phyloP scores from a whole-genome alignment of 768 basidiomycete species.

The Hericium coralloides region DNA sequence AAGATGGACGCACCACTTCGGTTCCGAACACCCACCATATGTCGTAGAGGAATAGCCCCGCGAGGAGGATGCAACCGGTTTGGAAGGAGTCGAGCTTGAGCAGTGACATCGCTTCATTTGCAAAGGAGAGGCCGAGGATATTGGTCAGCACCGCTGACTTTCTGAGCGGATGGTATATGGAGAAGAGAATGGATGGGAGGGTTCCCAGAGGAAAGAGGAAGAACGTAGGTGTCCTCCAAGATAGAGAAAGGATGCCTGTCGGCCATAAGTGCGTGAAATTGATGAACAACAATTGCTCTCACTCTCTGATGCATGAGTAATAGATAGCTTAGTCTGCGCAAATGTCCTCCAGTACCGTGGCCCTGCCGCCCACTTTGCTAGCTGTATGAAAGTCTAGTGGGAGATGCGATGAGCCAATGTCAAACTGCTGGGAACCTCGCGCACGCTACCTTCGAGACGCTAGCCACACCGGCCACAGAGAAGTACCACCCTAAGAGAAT shows the following conservation, averaged over 20 bases:
- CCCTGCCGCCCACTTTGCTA: constrained; percentile 43
- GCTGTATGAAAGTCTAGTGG: constrained; percentile 40
- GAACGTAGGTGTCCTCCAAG: constrained; percentile 50
- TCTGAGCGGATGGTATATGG: constrained; percentile 27
- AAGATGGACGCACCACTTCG: constrained; percentile 51
- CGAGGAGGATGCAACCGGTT: constrained; percentile 76
- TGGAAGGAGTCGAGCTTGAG: constrained; percentile 84
- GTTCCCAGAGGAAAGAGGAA: constrained; percentile 49
- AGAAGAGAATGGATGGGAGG: constrained; percentile 59
- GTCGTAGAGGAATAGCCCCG: constrained; percentile 87
- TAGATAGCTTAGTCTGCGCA: constrained; percentile 18
- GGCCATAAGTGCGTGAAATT: too few relatives aligned
- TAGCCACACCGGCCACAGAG: constrained; percentile 51
- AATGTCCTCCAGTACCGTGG: constrained; percentile 48
- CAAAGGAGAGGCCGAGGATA: constrained; percentile 65
- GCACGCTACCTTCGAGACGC: constrained; percentile 53
- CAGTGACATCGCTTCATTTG: constrained; percentile 69
- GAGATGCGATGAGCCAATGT: background rate
- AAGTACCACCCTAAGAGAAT: constrained; percentile 72
- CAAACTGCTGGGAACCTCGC: background rate
- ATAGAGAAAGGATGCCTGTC: constrained; percentile 30
- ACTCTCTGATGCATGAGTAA: background rate
- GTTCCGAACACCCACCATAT: constrained; percentile 94
- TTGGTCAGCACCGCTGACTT: constrained; percentile 73
- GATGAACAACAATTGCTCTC: background rate